Conservation (phyloP, 768 basidiomycete species). For the Tulasnella sp. region DNA sequence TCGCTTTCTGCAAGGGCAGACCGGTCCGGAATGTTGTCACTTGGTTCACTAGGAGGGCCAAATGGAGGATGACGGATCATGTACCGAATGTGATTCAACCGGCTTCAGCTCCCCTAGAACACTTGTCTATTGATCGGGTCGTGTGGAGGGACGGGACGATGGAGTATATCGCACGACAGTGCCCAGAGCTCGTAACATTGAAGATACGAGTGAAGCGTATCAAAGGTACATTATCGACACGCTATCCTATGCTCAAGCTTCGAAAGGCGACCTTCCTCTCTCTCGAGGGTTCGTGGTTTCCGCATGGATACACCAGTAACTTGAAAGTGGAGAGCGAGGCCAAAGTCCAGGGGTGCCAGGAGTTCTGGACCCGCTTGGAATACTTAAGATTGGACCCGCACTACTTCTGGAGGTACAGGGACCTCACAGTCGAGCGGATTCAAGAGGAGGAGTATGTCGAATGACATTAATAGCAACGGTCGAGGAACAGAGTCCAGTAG, state of each 20-base stretch:
- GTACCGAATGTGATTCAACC: not conserved
- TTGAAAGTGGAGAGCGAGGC: not conserved
- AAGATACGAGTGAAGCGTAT: slow-evolving; percentile 37
- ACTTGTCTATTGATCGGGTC: not conserved
- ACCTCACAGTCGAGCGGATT: not conserved
- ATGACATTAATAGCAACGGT: too few relatives aligned
- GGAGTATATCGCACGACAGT: not conserved
- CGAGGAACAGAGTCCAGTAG: too few relatives aligned
- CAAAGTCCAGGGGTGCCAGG: not conserved
- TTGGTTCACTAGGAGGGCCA: not conserved
- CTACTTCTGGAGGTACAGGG: not conserved
- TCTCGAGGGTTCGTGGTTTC: not conserved
- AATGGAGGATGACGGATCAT: not conserved
- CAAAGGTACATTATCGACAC: not conserved
- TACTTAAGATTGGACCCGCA: not conserved
- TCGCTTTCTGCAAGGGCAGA: not conserved
- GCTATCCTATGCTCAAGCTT: not conserved
- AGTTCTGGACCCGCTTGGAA: not conserved
- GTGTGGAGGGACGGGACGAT: not conserved
- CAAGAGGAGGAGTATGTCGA: not conserved
- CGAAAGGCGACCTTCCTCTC: not conserved
- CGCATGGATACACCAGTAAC: not conserved
- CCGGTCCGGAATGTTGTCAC: not conserved
- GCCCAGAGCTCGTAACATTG: not conserved
- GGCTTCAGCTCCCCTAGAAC: not conserved